Base-by-base conservation (phyloP, 2,329 filamentous ascomycete genomes). In the Knoxdaviesia capensis region DNA sequence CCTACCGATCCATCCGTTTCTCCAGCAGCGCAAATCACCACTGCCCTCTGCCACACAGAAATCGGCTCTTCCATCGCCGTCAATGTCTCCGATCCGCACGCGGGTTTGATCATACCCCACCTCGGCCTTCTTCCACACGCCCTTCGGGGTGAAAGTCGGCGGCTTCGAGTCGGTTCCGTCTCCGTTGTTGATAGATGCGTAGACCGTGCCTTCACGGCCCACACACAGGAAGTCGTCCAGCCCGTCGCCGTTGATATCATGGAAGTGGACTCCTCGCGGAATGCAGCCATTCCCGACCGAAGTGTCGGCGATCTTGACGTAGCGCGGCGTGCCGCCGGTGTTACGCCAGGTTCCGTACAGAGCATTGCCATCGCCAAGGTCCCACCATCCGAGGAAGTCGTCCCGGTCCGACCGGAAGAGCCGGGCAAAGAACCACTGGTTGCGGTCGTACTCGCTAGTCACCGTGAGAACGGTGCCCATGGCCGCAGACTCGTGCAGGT, bases 1-100 rank as follows among this genome's bases (percentile, higher is more conserved):
- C 20, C 57, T 48, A 2, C 49, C 51, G 31, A 45, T 43, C 10
- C 53, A 52, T 6, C 53, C 54, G 36, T 59, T 60, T 5, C 58
- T 50, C 52, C 52, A 59, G 45, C 52, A 58, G 3, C 46, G 20
- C 20, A 20, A 20, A 20, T 20, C 39, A 4, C 55, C 45, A 29
- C 54, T 46, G 3, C 54, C 20, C 20, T 20, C 20, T 3, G 20
- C 20, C 20, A 51, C 39, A 35, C 54, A 54, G 41, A 56, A 61
- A 44, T 62, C 59, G 0, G 51, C 38, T 0, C 58, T 50, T 1
- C 58, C 57, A 41, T 62, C 53, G 5, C 49, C 52, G 39, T 57
- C 55, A 11, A 56, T 46, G 38, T 60, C 57, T 0, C 46, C 57
- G 3, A 60, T 44, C 0, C 51, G 48, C 6, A 60, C 48, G 33